Conservation (phyloP, 495 filamentous ascomycete species). For the Rhizodiscina lignyota region DNA sequence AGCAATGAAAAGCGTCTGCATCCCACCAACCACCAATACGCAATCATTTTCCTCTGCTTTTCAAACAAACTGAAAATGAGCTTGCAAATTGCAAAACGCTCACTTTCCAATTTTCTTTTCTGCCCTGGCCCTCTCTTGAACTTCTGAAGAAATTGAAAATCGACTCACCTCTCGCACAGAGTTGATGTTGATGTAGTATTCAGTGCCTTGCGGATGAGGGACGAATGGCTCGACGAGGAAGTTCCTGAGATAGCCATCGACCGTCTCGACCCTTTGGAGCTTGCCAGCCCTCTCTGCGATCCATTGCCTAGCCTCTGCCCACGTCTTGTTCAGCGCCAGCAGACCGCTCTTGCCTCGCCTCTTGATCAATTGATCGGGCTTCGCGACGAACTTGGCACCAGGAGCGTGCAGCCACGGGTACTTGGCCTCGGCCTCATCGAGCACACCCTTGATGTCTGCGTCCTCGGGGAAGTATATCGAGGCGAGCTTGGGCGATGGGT, state of each 20-base stretch:
- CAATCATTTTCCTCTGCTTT: too few species aligned
- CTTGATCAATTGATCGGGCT: constrained; percentile 99
- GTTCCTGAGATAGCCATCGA: constrained; percentile 71
- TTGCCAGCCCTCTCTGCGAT: constrained; percentile 83
- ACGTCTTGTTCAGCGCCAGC: constrained; percentile 91
- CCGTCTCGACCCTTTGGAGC: constrained; percentile 79
- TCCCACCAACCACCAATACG: too few species aligned
- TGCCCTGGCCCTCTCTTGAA: too few species aligned
- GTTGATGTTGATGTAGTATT: constrained; percentile 98
- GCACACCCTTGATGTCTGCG: constrained; percentile 61
- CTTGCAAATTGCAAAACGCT: too few species aligned
- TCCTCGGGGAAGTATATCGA: constrained; percentile 88
- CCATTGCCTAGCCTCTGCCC: constrained; percentile 84
- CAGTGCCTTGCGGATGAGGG: constrained; percentile 78
- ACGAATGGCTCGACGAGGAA: constrained; percentile 99
- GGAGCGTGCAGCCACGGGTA: constrained; percentile 82
- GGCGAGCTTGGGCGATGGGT: constrained; percentile 77
- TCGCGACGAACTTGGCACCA: constrained; percentile 89
- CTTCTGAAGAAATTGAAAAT: too few species aligned
- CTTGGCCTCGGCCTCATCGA: constrained; percentile 85
- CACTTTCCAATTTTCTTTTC: too few species aligned
- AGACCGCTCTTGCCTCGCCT: constrained; percentile 96
- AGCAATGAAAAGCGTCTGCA: too few species aligned
- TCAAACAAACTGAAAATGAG: too few species aligned
- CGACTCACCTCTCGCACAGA: constrained; percentile 69